phyloP scores from a whole-genome alignment of 2,329 filamentous ascomycete species.

The Scedosporium apiospermum region DNA sequence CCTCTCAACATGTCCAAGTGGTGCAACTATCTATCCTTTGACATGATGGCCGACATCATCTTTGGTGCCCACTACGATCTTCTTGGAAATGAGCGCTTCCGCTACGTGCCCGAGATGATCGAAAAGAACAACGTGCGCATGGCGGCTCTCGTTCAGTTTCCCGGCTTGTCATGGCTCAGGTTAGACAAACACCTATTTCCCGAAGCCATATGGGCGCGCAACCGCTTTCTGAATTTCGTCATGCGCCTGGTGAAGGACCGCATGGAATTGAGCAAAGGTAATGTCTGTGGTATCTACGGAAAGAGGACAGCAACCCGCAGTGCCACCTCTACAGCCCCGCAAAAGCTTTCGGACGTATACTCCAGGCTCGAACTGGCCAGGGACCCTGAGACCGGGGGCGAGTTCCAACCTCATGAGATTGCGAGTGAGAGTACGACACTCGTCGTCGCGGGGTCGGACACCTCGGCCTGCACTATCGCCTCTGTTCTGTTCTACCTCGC shows the following conservation, averaged over 20 bases:
- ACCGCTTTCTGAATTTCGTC: slow-evolving; percentile 10
- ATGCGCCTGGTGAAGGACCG: neutral
- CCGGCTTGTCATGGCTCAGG: slow-evolving; percentile 1
- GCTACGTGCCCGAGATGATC: slow-evolving; percentile 11
- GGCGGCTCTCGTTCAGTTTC: slow-evolving; percentile 10
- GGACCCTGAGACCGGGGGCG: neutral
- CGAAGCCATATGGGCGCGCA: slow-evolving; percentile 5
- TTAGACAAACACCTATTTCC: slow-evolving; percentile 11
- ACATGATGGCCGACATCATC: slow-evolving; percentile 15
- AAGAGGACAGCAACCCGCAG: too few species aligned
- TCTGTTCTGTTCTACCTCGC: slow-evolving; percentile 28
- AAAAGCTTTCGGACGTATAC: too few species aligned
- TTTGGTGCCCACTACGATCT: slow-evolving; percentile 11
- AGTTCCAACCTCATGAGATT: neutral
- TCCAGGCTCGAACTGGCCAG: neutral
- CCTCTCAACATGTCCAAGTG: slow-evolving; percentile 7
- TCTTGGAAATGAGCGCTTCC: slow-evolving; percentile 10
- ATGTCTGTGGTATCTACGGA: neutral
- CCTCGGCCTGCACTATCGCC: slow-evolving; percentile 26
- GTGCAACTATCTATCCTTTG: slow-evolving; percentile 14
- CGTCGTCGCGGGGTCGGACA: slow-evolving; percentile 23
- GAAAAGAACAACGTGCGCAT: slow-evolving; percentile 14
- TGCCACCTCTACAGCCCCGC: too few species aligned
- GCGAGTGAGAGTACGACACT: slow-evolving; percentile 29
- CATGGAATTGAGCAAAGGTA: neutral